Base-by-base conservation (phyloP, 129 eudicot genomes). In the Flaveria bidentis region DNA sequence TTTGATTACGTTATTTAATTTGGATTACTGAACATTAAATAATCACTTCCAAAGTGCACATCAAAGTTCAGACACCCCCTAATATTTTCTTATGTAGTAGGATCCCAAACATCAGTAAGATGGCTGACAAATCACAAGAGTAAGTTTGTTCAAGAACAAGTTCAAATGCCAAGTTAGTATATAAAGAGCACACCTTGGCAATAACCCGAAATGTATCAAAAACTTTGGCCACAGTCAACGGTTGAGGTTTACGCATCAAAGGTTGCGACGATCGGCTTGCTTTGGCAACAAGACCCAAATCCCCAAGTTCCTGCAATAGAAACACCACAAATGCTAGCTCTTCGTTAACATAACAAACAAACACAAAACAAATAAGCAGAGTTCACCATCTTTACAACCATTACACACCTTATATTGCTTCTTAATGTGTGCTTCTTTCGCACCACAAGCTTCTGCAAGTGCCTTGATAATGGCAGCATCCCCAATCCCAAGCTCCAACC, bases 401-500 rank as follows among this genome's bases (percentile, higher is more conserved):
- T 45, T 45, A 69, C 15, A 46, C 73, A 88, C 98, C 92, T 87
- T 74, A 73, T 91, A 88, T 46, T 85, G 83, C 52, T 84, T 87
- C 84, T 91, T 91, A 51, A 93, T 84, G 49, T 82, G 88, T 2
- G 85, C 64, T 72, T 90, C 97, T 72, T 84, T 85, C 36, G 88
- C 78, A 47, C 97, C 98, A 85, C 92, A 93, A 47, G 98, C 96
- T 82, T 93, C 97, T 0, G 98, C 97, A 60, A 93, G 88, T 5
- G 91, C 98, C 79, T 93, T 93, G 68, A 87, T 91, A 74, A 93
- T 87, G 44, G 90, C 80, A 45, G 97, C 93, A 76, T 93, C 98
- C 42, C 98, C 97, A 74, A 93, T 76, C 5, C 98, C 97, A 45
- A 93, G 96, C 90, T 93, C 96, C 78, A 91, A 25, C n/a, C 98